A percentile compares a stretch with the other conserved stretches of the same genome.
Evolutionary conservation across 768 basidiomycete species (phyloP).

Genomic region (Sporobolomyces pararoseus): DNA sequence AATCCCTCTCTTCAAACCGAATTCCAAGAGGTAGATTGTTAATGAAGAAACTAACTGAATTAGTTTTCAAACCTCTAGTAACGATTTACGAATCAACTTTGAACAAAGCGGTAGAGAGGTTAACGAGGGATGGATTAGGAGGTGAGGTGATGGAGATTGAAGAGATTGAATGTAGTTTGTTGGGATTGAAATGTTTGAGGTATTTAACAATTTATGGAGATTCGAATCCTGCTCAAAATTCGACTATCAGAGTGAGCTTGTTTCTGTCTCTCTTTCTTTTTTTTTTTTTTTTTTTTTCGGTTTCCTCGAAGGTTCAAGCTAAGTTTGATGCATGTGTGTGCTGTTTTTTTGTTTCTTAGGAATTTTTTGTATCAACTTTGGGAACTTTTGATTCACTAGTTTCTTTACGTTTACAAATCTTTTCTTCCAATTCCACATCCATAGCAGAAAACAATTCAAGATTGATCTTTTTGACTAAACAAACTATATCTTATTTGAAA

Average conservation of each 20-base stretch:
- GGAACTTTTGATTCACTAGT: constrained; percentile 21
- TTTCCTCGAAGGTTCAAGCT: too few species aligned
- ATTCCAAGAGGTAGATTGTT: constrained; percentile 35
- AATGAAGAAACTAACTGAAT: constrained; percentile 52
- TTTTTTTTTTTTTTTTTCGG: too few species aligned
- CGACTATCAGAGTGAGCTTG: constrained; percentile 23
- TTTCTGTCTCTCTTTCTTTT: too few species aligned
- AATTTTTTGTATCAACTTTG: constrained; percentile 35
- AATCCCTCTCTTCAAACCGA: constrained; percentile 43
- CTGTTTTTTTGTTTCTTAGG: neutral
- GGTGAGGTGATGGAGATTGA: constrained; percentile 51
- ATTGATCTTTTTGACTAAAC: constrained; percentile 35
- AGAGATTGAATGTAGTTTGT: constrained; percentile 60
- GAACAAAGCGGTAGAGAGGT: constrained; percentile 48
- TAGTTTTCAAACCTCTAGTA: constrained; percentile 59
- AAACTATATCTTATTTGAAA: constrained; percentile 33
- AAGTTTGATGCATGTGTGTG: neutral
- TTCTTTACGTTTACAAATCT: constrained; percentile 21
- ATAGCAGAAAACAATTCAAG: neutral
- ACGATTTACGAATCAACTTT: constrained; percentile 62
- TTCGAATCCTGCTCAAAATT: constrained; percentile 57
- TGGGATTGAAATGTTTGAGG: constrained; percentile 69
- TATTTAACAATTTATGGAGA: constrained; percentile 62
- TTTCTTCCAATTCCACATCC: neutral
- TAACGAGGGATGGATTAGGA: constrained; percentile 43